Percentiles rank a stretch among this genome's conserved stretches.
These are phyloP conservation scores for Lasiosphaeria hispida DNA, from an alignment of 495 filamentous ascomycete genomes.

Conservation along the genomic window DNA sequence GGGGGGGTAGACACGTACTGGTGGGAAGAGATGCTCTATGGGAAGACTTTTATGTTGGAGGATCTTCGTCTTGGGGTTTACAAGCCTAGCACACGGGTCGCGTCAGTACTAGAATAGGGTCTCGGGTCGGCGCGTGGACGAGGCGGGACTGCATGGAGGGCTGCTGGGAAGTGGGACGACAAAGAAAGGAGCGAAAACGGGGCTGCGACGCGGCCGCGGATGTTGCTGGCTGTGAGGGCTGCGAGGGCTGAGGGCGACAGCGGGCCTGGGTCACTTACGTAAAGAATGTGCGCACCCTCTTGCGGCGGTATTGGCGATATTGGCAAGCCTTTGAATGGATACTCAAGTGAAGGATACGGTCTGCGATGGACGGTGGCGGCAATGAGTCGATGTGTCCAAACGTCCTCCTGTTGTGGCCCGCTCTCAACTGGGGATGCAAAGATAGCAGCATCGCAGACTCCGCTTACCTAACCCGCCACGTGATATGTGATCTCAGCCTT, in stretches of 20 bases:
- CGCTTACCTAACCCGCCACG: constrained; percentile 12
- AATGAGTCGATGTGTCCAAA: constrained; percentile 24
- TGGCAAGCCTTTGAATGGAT: constrained; percentile 28
- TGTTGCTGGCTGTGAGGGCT: not conserved
- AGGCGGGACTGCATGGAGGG: not conserved
- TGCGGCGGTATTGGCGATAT: constrained; percentile 22
- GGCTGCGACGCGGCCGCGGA: not conserved
- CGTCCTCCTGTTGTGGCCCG: constrained; percentile 24
- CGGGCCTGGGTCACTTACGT: constrained; percentile 18
- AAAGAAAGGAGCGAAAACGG: not conserved
- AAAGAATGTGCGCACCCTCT: constrained; percentile 26
- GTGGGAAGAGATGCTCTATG: constrained; percentile 20
- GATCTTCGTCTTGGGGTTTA: constrained; percentile 18
- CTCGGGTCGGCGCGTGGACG: not conserved
- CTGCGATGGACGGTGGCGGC: constrained; percentile 17
- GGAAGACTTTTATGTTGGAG: constrained; percentile 13
- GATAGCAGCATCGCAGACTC: constrained; percentile 15
- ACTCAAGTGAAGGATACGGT: constrained; percentile 32
- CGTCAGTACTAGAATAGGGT: not conserved
- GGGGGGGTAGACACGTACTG: not conserved
- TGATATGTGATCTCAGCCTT: constrained; percentile 16
- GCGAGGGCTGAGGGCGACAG: not conserved
- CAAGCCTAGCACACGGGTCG: constrained; percentile 9
- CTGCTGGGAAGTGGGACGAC: not conserved
- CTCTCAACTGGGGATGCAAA: constrained; percentile 15